Conservation (phyloP, 2,329 filamentous ascomycete species). For the Colletotrichum sp. region DNA sequence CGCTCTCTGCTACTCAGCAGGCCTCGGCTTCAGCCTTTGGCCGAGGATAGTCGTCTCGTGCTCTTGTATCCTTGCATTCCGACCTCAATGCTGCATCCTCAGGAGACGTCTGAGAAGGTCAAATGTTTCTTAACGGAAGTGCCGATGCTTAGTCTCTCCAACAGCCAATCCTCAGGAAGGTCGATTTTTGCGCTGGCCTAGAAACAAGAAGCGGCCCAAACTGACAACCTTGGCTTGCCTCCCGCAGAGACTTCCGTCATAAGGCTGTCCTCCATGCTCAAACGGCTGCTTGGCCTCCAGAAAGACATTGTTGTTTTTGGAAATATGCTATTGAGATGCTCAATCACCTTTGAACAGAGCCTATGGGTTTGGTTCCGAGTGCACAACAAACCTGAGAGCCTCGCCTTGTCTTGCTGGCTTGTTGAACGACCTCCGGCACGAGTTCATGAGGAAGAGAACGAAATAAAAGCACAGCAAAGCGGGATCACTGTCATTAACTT, state of each 20-base stretch:
- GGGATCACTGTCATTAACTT: background rate
- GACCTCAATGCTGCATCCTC: background rate
- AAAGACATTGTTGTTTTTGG: background rate
- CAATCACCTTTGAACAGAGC: background rate
- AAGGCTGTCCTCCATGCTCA: background rate
- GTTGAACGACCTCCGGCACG: background rate
- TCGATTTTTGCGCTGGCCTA: background rate
- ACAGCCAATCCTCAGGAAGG: background rate
- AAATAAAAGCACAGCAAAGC: background rate
- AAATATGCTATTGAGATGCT: background rate
- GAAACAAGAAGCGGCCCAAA: background rate
- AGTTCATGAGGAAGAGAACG: background rate
- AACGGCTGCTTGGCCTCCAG: background rate
- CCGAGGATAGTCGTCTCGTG: background rate
- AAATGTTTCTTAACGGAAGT: background rate
- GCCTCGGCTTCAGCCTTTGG: background rate
- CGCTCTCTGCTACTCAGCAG: background rate
- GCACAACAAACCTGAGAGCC: background rate
- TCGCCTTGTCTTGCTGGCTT: background rate
- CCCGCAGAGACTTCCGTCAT: background rate
- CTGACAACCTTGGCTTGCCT: background rate
- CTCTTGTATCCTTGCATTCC: background rate
- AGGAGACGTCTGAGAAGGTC: background rate
- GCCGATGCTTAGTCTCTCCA: background rate
- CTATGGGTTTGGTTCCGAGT: background rate